Percentiles rank a stretch among this genome's conserved stretches.
Conservation (phyloP, 805 yeast genomes). For the Wickerhamomyces silvicola region DNA sequence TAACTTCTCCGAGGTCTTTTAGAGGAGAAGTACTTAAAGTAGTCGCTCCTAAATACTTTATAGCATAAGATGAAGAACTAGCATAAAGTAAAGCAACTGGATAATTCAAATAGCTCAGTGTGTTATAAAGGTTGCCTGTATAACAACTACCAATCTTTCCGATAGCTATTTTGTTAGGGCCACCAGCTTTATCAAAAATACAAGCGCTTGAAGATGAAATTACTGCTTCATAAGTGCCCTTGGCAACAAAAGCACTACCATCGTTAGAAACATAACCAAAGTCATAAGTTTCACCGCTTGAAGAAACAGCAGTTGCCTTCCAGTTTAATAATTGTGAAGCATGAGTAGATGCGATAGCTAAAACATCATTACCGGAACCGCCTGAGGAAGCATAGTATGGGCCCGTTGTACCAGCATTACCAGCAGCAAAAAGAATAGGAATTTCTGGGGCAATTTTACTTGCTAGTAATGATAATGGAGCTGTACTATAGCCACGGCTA, state of each 20-base stretch:
- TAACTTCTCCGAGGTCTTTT: conserved; percentile 3
- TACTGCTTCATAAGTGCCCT: conserved; percentile 5
- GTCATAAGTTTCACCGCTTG: conserved; percentile 5
- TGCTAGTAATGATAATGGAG: conserved; percentile 9
- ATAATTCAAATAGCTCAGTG: not conserved
- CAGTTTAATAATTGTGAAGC: conserved; percentile 7
- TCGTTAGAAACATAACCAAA: conserved; percentile 6
- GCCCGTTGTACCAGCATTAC: conserved; percentile 11
- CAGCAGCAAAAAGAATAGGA: conserved; percentile 12
- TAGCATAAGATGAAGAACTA: not conserved
- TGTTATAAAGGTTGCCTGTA: conserved; percentile 1
- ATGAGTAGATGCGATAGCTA: conserved; percentile 11
- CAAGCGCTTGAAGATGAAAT: conserved; percentile 5
- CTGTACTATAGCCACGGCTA: conserved; percentile 7
- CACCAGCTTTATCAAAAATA: not conserved
- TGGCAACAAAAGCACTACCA: not conserved
- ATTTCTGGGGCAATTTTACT: conserved; percentile 7
- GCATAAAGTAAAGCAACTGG: conserved; percentile 1
- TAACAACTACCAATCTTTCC: conserved; percentile 6
- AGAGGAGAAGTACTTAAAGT: too few species aligned
- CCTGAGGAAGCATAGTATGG: conserved; percentile 10
- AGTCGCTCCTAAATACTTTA: too few species aligned
- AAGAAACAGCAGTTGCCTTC: conserved; percentile 5
- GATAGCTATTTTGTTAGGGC: conserved; percentile 2
- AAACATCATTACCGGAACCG: conserved; percentile 9